Percentiles rank a stretch among this genome's conserved stretches.
Conservation (phyloP, 805 yeast genomes). For the Metschnikowia dekortorum region DNA sequence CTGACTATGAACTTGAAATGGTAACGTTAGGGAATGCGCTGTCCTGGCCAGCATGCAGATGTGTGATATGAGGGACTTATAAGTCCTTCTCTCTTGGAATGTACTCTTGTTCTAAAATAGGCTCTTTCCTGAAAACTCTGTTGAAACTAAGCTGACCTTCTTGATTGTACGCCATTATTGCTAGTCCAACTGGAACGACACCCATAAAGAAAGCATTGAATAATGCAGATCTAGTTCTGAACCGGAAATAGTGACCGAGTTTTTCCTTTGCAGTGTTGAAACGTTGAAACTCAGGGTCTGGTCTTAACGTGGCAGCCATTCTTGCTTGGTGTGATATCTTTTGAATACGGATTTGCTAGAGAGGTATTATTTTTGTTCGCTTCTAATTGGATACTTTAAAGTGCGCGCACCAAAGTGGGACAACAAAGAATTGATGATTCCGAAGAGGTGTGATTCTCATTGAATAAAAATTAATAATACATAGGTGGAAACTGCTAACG, state of each 20-base stretch:
- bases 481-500: neutral
- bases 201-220: slow-evolving; percentile 38
- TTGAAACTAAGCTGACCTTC: slow-evolving; percentile 35
- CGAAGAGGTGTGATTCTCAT: neutral
- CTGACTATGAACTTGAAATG: neutral
- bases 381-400: slow-evolving; percentile 15
- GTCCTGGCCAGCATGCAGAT: neutral
- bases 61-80: slow-evolving; percentile 12
- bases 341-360: neutral
- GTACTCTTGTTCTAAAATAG: slow-evolving; percentile 34
- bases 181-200: slow-evolving; percentile 33
- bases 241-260: slow-evolving; percentile 39
- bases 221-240: slow-evolving; percentile 34
- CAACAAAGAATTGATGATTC: too few relatives aligned
- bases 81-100: slow-evolving; percentile 43
- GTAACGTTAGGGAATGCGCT: neutral
- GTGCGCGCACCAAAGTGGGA: slow-evolving; percentile 14
- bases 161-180: slow-evolving; percentile 31
- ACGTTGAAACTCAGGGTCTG: slow-evolving; percentile 39
- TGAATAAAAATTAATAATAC: neutral
- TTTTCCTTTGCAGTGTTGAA: slow-evolving; percentile 41
- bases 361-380: slow-evolving; percentile 8
- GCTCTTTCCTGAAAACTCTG: slow-evolving; percentile 33
- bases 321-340: slow-evolving; percentile 1
- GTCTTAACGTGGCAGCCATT: slow-evolving; percentile 43